Percentiles rank a stretch among this genome's conserved stretches.
Conservation (phyloP, 2,329 filamentous ascomycete genomes). For the Ceratocystis cubensis region DNA sequence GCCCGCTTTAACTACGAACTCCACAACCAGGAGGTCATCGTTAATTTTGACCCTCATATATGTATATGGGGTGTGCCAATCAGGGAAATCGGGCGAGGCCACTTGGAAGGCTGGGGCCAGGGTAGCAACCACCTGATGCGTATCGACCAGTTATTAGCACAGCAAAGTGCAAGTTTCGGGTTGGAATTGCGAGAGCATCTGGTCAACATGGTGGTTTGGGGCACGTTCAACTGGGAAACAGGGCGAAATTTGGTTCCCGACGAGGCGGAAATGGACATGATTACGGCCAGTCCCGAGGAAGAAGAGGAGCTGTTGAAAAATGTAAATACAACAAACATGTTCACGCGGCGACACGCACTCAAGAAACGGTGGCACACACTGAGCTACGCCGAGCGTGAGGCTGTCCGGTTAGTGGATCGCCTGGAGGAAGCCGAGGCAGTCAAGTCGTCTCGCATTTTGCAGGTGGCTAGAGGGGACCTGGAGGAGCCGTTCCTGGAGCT, state of each 20-base stretch:
- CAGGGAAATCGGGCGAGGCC: slow-evolving; percentile 39
- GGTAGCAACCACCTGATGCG: slow-evolving; percentile 29
- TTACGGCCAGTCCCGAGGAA: slow-evolving; percentile 29
- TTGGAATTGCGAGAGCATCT: slow-evolving; percentile 43
- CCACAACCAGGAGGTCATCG: slow-evolving; percentile 21
- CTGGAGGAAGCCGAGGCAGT: slow-evolving; percentile 26
- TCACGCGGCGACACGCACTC: slow-evolving; percentile 34
- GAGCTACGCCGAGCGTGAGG: slow-evolving; percentile 28
- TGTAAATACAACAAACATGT: slow-evolving; percentile 30
- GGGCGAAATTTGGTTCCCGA: slow-evolving; percentile 40
- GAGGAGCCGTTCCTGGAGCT: slow-evolving; percentile 3
- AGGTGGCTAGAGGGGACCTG: background rate
- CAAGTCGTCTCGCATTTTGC: slow-evolving; percentile 19
- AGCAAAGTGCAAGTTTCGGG: slow-evolving; percentile 41
- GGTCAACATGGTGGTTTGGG: slow-evolving; percentile 48
- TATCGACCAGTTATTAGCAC: slow-evolving; percentile 46
- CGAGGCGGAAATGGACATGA: slow-evolving; percentile 40
- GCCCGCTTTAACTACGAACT: slow-evolving; percentile 43
- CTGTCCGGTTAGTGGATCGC: slow-evolving; percentile 26
- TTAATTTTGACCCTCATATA: slow-evolving; percentile 27
- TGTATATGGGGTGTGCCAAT: slow-evolving; percentile 41
- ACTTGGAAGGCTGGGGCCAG: slow-evolving; percentile 45
- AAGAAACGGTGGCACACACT: slow-evolving; percentile 36
- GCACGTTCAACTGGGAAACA: slow-evolving; percentile 43
- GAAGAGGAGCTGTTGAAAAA: slow-evolving; percentile 27